Conservation (phyloP, 1,139 yeast genomes). For the Geotrichum phurueaensis region DNA sequence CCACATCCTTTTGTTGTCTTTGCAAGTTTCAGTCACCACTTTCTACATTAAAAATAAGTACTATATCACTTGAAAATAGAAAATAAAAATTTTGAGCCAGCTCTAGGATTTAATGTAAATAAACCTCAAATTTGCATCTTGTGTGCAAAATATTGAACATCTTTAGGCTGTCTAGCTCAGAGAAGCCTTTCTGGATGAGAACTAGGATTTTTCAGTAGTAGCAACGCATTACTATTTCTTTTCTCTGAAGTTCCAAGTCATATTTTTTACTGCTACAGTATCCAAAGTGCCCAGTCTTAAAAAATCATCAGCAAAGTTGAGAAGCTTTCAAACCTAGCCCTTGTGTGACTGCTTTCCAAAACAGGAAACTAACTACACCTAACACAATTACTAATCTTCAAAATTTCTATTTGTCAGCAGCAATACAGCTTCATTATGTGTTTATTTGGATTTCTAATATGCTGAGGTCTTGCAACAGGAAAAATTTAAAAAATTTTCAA, state of each 20-base stretch:
- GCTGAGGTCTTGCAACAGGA: not conserved
- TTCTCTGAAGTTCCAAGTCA: not conserved
- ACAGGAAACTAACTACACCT: not conserved
- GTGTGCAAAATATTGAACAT: too few relatives aligned
- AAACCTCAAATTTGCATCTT: too few relatives aligned
- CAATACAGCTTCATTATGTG: not conserved
- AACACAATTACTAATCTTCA: not conserved
- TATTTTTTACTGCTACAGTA: not conserved
- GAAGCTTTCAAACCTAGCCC: not conserved
- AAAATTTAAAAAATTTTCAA: constrained; percentile 3
- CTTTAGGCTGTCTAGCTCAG: too few relatives aligned
- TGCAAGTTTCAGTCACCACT: too few relatives aligned
- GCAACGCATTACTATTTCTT: not conserved
- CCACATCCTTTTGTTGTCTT: too few relatives aligned
- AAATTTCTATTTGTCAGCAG: not conserved
- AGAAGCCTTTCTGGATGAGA: too few relatives aligned
- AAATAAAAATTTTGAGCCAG: too few relatives aligned
- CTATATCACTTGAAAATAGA: too few relatives aligned
- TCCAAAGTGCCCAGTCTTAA: not conserved
- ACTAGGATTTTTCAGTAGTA: not conserved
- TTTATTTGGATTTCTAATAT: not conserved
- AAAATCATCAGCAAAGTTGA: not conserved
- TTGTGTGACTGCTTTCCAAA: constrained; percentile 3
- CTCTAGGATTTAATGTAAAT: too few relatives aligned
- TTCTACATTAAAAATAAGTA: too few relatives aligned